Evolutionary conservation across 2,329 filamentous ascomycete species (phyloP).

Genomic region (Calonectria pteridis): DNA sequence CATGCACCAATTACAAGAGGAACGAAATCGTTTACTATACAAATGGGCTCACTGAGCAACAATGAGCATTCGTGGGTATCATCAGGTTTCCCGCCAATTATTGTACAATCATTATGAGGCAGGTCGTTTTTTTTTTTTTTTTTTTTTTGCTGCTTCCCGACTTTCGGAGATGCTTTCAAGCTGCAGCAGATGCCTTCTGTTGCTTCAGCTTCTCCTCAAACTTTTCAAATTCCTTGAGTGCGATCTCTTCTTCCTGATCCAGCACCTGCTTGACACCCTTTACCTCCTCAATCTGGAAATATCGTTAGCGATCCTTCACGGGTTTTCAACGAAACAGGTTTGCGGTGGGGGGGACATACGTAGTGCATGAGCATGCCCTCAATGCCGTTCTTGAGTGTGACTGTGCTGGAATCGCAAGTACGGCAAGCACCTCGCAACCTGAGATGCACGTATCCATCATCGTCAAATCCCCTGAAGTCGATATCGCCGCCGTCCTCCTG

Average conservation of each 20-base stretch:
- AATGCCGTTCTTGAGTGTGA: constrained; percentile 97
- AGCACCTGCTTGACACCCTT: constrained; percentile 91
- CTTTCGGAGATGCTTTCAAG: constrained; percentile 5
- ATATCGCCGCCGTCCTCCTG: constrained; percentile 99
- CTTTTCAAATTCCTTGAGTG: constrained; percentile 88
- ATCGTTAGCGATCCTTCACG: constrained; percentile 43
- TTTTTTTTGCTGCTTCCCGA: constrained; percentile 11
- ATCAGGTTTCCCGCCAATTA: constrained; percentile 41
- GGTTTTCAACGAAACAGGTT: background rate
- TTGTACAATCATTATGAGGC: constrained; percentile 33
- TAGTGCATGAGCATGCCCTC: constrained; percentile 99
- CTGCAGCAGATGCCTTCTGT: constrained; percentile 57
- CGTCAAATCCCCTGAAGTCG: constrained; percentile 90
- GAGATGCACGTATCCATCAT: constrained; percentile 82
- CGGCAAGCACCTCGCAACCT: constrained; percentile 94
- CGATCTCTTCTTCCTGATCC: constrained; percentile 91
- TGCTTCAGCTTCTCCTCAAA: constrained; percentile 86
- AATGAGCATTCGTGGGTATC: constrained; percentile 42
- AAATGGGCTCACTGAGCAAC: constrained; percentile 14
- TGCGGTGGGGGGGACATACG: constrained; percentile 65
- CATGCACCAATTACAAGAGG: background rate
- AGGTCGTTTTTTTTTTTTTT: too few relatives aligned
- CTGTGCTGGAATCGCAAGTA: constrained; percentile 96
- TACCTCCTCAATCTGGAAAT: constrained; percentile 89
- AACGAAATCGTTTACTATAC: background rate